Percentiles rank a stretch among this genome's conserved stretches.
Conservation (phyloP, 345 rosid genomes). For the Ailanthus altissimus region DNA sequence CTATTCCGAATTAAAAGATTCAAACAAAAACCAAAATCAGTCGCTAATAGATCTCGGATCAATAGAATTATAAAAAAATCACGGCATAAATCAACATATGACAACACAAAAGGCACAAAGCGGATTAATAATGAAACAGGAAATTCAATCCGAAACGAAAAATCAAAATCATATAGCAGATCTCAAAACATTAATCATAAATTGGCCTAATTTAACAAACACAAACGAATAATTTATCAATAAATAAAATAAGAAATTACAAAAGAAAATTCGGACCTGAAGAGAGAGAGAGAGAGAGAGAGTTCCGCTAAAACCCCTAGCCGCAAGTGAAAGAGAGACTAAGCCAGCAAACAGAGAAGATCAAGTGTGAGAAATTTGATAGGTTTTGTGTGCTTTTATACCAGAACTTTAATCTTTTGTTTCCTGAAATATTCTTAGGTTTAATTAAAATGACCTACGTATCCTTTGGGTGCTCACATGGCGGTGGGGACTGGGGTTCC, state of each 20-base stretch:
- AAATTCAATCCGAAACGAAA: neutral
- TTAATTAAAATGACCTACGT: neutral
- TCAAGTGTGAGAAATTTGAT: neutral
- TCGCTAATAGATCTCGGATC: neutral
- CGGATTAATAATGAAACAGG: neutral
- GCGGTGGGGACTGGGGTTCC: too few species aligned
- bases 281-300: neutral
- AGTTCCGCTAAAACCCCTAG: constrained; percentile 23
- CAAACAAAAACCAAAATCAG: neutral
- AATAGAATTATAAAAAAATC: neutral
- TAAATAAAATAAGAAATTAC: neutral
- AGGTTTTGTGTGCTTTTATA: constrained; percentile 13
- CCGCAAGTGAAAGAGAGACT: constrained; percentile 10
- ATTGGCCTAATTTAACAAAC: neutral
- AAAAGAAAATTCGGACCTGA: neutral
- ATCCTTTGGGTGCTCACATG: neutral
- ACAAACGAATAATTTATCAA: neutral
- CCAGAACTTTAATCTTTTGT: neutral
- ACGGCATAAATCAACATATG: neutral
- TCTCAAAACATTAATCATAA: neutral
- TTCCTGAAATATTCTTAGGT: neutral
- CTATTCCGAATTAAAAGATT: neutral
- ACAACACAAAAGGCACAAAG: neutral
- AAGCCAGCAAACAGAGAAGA: neutral
- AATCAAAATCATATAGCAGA: neutral